phyloP scores from a whole-genome alignment of 1,139 yeast genomes.

The Sugiyamaella japonica region DNA sequence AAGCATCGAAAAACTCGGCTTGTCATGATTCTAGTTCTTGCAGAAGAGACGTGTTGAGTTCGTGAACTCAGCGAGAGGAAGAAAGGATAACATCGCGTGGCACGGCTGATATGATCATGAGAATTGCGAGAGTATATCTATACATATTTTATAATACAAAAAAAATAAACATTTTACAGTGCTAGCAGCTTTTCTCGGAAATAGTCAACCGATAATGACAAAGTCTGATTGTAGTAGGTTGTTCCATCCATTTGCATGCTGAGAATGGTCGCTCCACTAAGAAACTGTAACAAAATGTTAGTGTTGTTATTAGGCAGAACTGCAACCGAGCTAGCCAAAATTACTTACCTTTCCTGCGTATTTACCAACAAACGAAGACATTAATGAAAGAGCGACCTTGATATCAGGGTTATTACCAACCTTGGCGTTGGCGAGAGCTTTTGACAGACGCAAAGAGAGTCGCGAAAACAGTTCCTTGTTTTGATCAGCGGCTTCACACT shows the following conservation, averaged over 20 bases:
- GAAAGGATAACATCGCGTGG: not conserved
- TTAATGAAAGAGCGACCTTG: constrained; percentile 53
- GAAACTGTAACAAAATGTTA: constrained; percentile 17
- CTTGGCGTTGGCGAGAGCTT: constrained; percentile 47
- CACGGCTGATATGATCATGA: not conserved
- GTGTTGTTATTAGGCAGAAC: not conserved
- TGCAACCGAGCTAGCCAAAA: no score
- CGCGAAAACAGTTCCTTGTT: constrained; percentile 11
- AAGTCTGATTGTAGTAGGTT: constrained; percentile 30
- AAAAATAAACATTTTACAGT: constrained; percentile 4
- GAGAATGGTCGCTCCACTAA: constrained; percentile 28
- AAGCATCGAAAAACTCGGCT: constrained; percentile 22
- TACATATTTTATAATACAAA: constrained; percentile 4
- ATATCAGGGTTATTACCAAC: constrained; percentile 37
- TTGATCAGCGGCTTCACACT: not conserved
- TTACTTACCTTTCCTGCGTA: constrained; percentile 30
- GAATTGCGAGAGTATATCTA: no score
- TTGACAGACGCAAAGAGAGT: constrained; percentile 38
- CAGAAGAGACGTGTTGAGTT: no score
- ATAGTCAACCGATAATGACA: constrained; percentile 28
- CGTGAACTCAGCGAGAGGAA: no score
- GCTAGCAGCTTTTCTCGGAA: constrained; percentile 22
- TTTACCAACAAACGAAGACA: constrained; percentile 50
- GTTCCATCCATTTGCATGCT: constrained; percentile 35
- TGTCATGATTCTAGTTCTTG: not conserved